Base-by-base conservation (phyloP, 1,284 basidiomycete species). In the Porogramme epimiltina region DNA sequence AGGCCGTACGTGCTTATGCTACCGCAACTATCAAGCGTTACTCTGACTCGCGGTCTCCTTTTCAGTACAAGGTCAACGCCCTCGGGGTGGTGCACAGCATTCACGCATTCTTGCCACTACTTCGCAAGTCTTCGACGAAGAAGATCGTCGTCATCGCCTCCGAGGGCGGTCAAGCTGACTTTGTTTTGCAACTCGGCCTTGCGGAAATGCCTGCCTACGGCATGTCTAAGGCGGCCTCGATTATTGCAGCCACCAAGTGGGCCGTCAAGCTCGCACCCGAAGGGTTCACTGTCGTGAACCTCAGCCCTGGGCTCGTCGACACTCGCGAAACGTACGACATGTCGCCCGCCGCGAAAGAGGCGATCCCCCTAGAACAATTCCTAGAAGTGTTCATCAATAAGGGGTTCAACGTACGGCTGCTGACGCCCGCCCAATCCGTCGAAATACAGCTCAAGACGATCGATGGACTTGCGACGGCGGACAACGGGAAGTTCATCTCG, bases 231-330 rank as follows among this genome's bases (percentile, higher is more conserved):
- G 68, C 71, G 1, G 73, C 70, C 2, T 39, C 70, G n/a, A 70
- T 74, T 47, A 68, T 77, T 65, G 70, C 65, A 28, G 63, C 66
- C 16, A 69, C 65, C 24, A 75, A 77, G 54, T 76, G 70, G 52
- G 72, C 76, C 3, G 57, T 60, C 4, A 51, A 65, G 33, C 66
- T 67, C 48, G 63, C 65, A 45, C 42, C 56, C 9, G 71, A 76
- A 40, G 72, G 72, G 6, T 66, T 76, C 49, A 51, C 66, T 0
- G 70, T 75, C 59, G 56, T 73, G 8, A 60, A 69, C 3, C 44
- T 75, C 42, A 65, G 64, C 45, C 73, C 74, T 2, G 74, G 73
- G 9, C 24, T 70, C 9, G 74, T 75, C 13, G 58, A 71, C 47
- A 70, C 68, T 2, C 45, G 63, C 48, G 28, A 52, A 56, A 41